Conservation (phyloP, 768 basidiomycete genomes). For the Amanita rubescens region DNA sequence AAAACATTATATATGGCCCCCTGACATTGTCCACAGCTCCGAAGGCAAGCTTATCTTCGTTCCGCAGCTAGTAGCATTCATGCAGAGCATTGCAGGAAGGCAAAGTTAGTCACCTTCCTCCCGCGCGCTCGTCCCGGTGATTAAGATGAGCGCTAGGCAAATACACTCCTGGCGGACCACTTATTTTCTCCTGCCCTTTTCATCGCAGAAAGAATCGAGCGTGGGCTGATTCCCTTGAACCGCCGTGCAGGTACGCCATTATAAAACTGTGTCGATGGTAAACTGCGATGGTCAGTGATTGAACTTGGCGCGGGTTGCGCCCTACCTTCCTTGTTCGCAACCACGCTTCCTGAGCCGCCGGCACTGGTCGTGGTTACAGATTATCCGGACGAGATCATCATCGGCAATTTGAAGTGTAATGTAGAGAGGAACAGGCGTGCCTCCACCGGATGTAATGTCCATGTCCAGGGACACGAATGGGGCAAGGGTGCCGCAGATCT, state of each 20-base stretch:
- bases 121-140: conserved; percentile 2
- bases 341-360: conserved; percentile 37
- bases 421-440: conserved; percentile 42
- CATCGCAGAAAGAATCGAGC: conserved; percentile 60
- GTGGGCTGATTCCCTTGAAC: conserved; percentile 36
- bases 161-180: conserved; percentile 65
- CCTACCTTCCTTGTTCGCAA: conserved; percentile 55
- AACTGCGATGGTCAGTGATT: conserved; percentile 34
- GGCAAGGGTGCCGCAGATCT: conserved; percentile 40
- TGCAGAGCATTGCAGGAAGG: conserved; percentile 36
- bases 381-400: conserved; percentile 57
- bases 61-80: background rate
- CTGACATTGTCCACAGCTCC: conserved; percentile 47
- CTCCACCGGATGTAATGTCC: conserved; percentile 31
- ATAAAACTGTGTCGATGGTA: background rate
- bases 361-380: conserved; percentile 56
- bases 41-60: conserved; percentile 35
- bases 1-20: conserved; percentile 44
- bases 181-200: conserved; percentile 65
- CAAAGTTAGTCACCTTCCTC: conserved; percentile 36
- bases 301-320: conserved; percentile 68
- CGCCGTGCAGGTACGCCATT: conserved; percentile 34
- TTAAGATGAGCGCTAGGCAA: conserved; percentile 37
- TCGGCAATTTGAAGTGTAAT: conserved; percentile 49
- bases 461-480: conserved; percentile 56